phyloP scores from a whole-genome alignment of 495 filamentous ascomycete genomes.

The Aspergillus cavernicola region DNA sequence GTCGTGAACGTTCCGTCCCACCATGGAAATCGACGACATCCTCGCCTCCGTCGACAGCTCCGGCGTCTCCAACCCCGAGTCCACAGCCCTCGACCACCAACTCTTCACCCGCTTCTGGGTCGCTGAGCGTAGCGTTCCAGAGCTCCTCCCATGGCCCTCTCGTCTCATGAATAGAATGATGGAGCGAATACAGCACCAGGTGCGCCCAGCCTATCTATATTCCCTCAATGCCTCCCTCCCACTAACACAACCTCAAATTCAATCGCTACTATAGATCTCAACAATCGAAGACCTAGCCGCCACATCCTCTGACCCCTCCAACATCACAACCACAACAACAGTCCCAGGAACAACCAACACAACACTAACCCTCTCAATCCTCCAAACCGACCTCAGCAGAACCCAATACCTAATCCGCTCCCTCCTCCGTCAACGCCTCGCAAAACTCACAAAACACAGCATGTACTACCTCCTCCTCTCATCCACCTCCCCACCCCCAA shows the following conservation, averaged over 20 bases:
- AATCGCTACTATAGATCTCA: no score
- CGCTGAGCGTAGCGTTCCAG: slow-evolving; percentile 82
- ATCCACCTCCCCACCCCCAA: slow-evolving; percentile 51
- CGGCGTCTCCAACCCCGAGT: slow-evolving; percentile 51
- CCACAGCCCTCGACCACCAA: slow-evolving; percentile 71
- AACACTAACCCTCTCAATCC: slow-evolving; percentile 88
- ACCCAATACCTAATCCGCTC: slow-evolving; percentile 86
- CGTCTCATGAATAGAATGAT: slow-evolving; percentile 72
- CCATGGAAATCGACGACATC: slow-evolving; percentile 89
- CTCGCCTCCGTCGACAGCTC: slow-evolving; percentile 72
- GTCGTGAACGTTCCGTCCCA: no score
- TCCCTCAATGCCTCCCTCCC: neutral
- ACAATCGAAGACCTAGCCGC: slow-evolving; percentile 68
- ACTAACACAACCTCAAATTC: no score
- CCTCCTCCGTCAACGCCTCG: slow-evolving; percentile 78
- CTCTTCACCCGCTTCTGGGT: slow-evolving; percentile 89
- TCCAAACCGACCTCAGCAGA: slow-evolving; percentile 93
- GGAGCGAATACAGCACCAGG: slow-evolving; percentile 66
- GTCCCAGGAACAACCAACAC: slow-evolving; percentile 79
- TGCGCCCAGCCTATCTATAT: slow-evolving; percentile 24
- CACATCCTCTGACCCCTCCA: slow-evolving; percentile 36
- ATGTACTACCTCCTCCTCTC: slow-evolving; percentile 57
- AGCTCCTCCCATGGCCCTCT: slow-evolving; percentile 68
- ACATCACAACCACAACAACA: slow-evolving; percentile 59
- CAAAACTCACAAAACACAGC: slow-evolving; percentile 57